Evolutionary conservation across 1,284 basidiomycete genomes (phyloP).

Genomic region (Cryptococcus deneoformans): DNA sequence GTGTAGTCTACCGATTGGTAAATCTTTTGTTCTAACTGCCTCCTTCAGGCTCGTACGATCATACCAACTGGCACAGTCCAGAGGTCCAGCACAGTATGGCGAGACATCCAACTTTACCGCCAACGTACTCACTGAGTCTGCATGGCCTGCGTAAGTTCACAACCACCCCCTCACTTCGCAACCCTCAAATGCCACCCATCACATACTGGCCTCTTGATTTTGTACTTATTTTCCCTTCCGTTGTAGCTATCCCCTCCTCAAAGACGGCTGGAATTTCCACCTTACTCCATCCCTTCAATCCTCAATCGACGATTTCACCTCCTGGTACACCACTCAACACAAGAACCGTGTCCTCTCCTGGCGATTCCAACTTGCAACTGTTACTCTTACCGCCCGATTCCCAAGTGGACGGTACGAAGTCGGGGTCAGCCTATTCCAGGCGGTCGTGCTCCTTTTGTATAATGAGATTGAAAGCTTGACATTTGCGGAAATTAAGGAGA

Average conservation of each 20-base stretch:
- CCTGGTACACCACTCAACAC: constrained; percentile 74
- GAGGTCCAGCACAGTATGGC: constrained; percentile 46
- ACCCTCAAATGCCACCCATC: not conserved
- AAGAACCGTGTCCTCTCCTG: constrained; percentile 69
- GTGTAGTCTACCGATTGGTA: constrained; percentile 1
- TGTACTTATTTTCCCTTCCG: no score
- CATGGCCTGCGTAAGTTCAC: constrained; percentile 54
- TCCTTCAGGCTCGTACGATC: constrained; percentile 49
- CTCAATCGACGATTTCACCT: constrained; percentile 61
- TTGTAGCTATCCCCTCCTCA: constrained; percentile 33
- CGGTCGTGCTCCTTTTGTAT: constrained; percentile 84
- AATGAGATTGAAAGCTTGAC: constrained; percentile 60
- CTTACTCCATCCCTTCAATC: constrained; percentile 61
- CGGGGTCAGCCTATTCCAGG: constrained; percentile 86
- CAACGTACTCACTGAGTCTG: constrained; percentile 56
- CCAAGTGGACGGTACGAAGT: constrained; percentile 74
- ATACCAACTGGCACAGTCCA: constrained; percentile 49
- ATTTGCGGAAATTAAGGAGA: constrained; percentile 66
- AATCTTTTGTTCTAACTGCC: not conserved
- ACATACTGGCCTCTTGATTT: not conserved
- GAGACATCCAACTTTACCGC: constrained; percentile 48
- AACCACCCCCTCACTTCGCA: not conserved
- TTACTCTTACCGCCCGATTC: constrained; percentile 69
- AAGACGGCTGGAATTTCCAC: constrained; percentile 45
- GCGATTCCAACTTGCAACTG: constrained; percentile 78